phyloP scores from a whole-genome alignment of 768 basidiomycete genomes.

The Boletus speciosus region DNA sequence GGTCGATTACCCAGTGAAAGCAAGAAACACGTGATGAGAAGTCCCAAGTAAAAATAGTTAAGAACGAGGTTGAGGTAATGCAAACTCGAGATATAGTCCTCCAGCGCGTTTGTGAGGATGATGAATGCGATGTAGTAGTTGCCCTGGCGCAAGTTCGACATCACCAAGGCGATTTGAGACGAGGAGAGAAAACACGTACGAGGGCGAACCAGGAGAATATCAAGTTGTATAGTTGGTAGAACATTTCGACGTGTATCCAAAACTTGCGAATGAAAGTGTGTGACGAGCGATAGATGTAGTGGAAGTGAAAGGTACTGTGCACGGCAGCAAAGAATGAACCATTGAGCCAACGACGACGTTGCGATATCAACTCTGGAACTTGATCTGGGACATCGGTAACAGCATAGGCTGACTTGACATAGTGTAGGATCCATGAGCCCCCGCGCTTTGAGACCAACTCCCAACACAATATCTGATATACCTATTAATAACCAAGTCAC shows the following conservation, averaged over 20 bases:
- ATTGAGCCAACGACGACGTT: conserved; percentile 95
- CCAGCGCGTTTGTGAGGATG: conserved; percentile 72
- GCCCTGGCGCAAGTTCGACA: conserved; percentile 42
- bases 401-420: conserved; percentile 92
- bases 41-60: conserved; percentile 83
- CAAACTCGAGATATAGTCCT: conserved; percentile 58
- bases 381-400: conserved; percentile 93
- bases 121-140: conserved; percentile 91
- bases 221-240: conserved; percentile 88
- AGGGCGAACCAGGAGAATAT: conserved; percentile 91
- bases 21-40: conserved; percentile 85
- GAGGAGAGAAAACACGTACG: conserved; percentile 37
- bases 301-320: conserved; percentile 89
- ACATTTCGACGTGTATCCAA: conserved; percentile 92
- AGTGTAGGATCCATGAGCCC: conserved; percentile 89
- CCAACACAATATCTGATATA: conserved; percentile 84
- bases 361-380: conserved; percentile 92
- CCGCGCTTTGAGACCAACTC: conserved; percentile 95
- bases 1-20: conserved; percentile 88
- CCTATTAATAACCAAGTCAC: conserved; percentile 1
- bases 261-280: conserved; percentile 81
- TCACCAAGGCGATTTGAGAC: neutral
- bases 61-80: conserved; percentile 72
- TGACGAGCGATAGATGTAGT: conserved; percentile 90
- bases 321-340: conserved; percentile 98